Conservation (phyloP, 495 filamentous ascomycete species). For the Apodospora peruviana region DNA sequence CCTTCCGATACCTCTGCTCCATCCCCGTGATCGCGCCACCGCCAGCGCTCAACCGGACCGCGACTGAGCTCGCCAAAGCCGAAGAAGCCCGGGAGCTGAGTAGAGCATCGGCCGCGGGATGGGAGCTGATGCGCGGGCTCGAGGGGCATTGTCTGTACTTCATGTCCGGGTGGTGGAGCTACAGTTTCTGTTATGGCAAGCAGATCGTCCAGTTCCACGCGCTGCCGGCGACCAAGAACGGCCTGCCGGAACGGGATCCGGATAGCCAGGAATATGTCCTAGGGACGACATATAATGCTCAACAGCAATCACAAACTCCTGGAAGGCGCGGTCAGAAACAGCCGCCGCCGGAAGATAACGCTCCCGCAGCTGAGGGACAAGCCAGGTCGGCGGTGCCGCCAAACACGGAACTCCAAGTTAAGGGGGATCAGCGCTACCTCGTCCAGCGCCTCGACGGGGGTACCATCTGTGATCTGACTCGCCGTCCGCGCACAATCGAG, state of each 20-base stretch:
- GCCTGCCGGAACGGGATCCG: conserved; percentile 68
- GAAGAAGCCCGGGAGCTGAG: conserved; percentile 82
- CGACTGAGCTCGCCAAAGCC: conserved; percentile 55
- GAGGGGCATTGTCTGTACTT: conserved; percentile 88
- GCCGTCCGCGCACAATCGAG: conserved; percentile 78
- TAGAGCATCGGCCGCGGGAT: conserved; percentile 75
- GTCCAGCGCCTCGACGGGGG: conserved; percentile 83
- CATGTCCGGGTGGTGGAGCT: conserved; percentile 93
- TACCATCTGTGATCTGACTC: conserved; percentile 85
- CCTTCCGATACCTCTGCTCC: conserved; percentile 73
- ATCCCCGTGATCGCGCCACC: conserved; percentile 64
- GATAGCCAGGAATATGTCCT: conserved; percentile 74
- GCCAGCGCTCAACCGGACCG: conserved; percentile 51
- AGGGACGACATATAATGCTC: conserved; percentile 44
- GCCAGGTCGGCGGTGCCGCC: conserved; percentile 24
- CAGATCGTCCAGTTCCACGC: conserved; percentile 92
- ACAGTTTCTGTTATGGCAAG: conserved; percentile 87
- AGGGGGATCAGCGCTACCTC: conserved; percentile 83
- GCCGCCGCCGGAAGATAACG: not conserved
- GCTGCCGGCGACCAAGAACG: conserved; percentile 56
- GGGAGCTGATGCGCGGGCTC: conserved; percentile 84
- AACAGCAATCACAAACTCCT: conserved; percentile 26
- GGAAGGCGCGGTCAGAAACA: not conserved
- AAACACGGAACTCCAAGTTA: conserved; percentile 67
- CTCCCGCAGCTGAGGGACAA: not conserved